These are phyloP conservation scores for Cladosporium velox DNA, from an alignment of 2,329 filamentous ascomycete genomes.

Conservation along the genomic window DNA sequence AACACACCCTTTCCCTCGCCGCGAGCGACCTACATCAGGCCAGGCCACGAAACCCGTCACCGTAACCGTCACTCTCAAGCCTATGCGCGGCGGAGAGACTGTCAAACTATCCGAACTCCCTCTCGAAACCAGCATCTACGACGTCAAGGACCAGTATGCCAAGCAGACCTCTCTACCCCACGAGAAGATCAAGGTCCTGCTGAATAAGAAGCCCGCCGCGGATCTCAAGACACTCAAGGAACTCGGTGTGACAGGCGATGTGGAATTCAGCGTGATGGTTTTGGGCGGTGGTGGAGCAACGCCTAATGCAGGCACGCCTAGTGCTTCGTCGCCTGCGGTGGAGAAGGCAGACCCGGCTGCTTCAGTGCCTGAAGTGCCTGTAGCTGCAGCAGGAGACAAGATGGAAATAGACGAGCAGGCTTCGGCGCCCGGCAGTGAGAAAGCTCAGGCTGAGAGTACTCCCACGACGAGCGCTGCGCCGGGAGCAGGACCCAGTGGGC, in stretches of 20 bases:
- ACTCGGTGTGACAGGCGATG: constrained; percentile 50
- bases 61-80: constrained; percentile 66
- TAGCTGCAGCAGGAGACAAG: constrained; percentile 26
- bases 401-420: constrained; percentile 38
- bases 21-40: constrained; percentile 41
- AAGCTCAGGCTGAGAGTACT: constrained; percentile 46
- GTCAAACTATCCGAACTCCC: constrained; percentile 64
- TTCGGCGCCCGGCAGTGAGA: constrained; percentile 34
- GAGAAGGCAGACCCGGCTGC: constrained; percentile 42
- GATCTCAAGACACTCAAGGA: constrained; percentile 39
- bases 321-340: constrained; percentile 44
- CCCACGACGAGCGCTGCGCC: constrained; percentile 55
- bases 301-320: constrained; percentile 35
- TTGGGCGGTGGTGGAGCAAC: constrained; percentile 58
- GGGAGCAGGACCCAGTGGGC: constrained; percentile 25
- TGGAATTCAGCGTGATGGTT: constrained; percentile 87
- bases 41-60: constrained; percentile 45
- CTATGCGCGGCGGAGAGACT: constrained; percentile 71
- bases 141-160: constrained; percentile 72
- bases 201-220: constrained; percentile 79
- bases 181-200: constrained; percentile 83
- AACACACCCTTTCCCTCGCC: constrained; percentile 54
- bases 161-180: constrained; percentile 62
- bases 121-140: constrained; percentile 71
- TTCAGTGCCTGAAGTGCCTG: constrained; percentile 21